Evolutionary conservation across 1,284 basidiomycete genomes (phyloP).

Genomic region (Dichomitus squalens): DNA sequence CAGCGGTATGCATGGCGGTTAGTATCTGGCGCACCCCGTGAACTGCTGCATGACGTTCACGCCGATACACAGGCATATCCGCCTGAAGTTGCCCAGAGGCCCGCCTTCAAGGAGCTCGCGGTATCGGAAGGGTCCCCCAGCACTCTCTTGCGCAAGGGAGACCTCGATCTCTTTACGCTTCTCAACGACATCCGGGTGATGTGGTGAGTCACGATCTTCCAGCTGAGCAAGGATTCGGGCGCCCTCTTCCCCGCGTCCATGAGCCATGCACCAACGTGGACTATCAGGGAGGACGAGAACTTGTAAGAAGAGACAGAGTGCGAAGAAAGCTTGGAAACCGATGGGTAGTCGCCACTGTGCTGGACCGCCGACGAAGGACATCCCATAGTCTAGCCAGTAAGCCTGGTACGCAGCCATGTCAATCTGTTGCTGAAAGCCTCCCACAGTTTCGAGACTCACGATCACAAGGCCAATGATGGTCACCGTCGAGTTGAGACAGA

Average conservation of each 20-base stretch:
- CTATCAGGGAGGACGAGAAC: conserved; percentile 43
- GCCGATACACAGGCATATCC: conserved; percentile 42
- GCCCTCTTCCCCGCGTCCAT: conserved; percentile 41
- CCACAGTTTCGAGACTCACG: neutral
- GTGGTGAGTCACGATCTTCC: conserved; percentile 36
- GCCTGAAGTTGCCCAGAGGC: conserved; percentile 43
- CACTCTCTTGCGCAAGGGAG: conserved; percentile 41
- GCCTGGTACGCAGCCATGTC: conserved; percentile 25
- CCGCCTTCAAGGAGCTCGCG: conserved; percentile 42
- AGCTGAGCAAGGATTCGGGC: conserved; percentile 41
- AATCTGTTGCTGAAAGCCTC: neutral
- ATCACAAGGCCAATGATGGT: conserved; percentile 26
- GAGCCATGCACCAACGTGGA: conserved; percentile 47
- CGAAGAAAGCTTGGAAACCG: conserved; percentile 47
- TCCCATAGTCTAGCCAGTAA: conserved; percentile 51
- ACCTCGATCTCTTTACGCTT: conserved; percentile 42
- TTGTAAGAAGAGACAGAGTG: conserved; percentile 41
- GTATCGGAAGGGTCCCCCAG: conserved; percentile 35
- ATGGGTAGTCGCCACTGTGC: conserved; percentile 46
- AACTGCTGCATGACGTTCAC: conserved; percentile 48
- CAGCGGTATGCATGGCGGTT: neutral
- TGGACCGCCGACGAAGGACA: conserved; percentile 41
- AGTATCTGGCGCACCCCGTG: conserved; percentile 33
- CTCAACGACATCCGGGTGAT: conserved; percentile 38
- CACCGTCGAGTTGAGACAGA: conserved; percentile 28